Evolutionary conservation across 129 eudicot species (phyloP), one percentile per base, ranked within the genome.

Genomic region (Rutidosis leptorrhynchoides): DNA sequence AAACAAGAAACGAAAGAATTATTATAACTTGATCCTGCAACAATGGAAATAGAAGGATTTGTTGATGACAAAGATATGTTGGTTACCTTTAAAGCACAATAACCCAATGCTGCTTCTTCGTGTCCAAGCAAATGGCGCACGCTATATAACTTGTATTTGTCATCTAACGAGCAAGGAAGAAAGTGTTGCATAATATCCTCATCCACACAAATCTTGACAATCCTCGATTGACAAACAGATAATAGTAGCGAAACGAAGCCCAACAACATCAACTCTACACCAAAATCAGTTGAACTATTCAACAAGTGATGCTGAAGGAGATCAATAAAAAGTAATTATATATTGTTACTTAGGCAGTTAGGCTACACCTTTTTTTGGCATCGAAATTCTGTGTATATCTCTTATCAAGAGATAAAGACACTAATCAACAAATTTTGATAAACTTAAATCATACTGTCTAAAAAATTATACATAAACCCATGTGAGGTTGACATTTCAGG

Each of bases 181-280:
- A 89, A 68, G 69, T 88, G 87, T 32, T 15, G 49, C 82, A 83
- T 80, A 0, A 67, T 20, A 54, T 35, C 17, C 59, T 62, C 57
- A 12, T 75, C 43, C 80, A 93, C 95, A 56, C 98, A 93, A 25
- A 93, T 78, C 78, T 78, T 82, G 70, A 82, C 83, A 14, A 93
- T 78, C 1, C 75, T 74, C 22, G 69, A 70, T 92, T 92, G 98
- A 23, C 88, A 85, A 46, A 92, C 98, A n/a, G 98, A 85, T 67
- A 92, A 51, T 69, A 92, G 71, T 23, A 92, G 82, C 11, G 96
- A 92, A 62, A 92, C 74, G 71, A 92, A 92, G 64, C 98, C 98
- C 75, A 92, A 68, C 20, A 92, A 75, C 98, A 92, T 92, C 96
- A 92, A 84, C 72, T 93, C 98, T 93, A 80, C 81, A 73, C 4